Conservation (phyloP, 106 monocot genomes). For the Dioscorea dumetorum region DNA sequence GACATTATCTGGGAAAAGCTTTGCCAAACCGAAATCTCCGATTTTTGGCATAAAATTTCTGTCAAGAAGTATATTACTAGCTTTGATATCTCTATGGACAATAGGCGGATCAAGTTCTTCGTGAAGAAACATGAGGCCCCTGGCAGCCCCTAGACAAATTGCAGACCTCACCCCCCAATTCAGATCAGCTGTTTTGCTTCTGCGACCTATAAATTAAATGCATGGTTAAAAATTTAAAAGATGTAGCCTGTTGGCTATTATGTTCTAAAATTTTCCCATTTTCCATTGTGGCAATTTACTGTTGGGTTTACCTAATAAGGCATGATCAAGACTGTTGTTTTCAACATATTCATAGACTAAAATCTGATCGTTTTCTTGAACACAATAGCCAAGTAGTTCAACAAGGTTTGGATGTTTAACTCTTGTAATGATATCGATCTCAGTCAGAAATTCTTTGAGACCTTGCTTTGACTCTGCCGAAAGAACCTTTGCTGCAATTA, state of each 20-base stretch:
- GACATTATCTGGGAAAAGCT: slow-evolving; percentile 27
- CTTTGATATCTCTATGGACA: slow-evolving; percentile 31
- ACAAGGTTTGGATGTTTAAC: slow-evolving; percentile 24
- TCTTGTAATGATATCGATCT: slow-evolving; percentile 22
- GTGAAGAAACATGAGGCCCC: slow-evolving; percentile 27
- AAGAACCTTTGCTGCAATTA: slow-evolving; percentile 23
- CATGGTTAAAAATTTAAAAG: not conserved
- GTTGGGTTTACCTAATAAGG: slow-evolving; percentile 2
- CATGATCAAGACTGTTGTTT: slow-evolving; percentile 16
- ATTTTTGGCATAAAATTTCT: slow-evolving; percentile 22
- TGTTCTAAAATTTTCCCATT: not conserved
- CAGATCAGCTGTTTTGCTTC: slow-evolving; percentile 2
- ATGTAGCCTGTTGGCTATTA: not conserved
- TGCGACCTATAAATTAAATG: slow-evolving; percentile 2
- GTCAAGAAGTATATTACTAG: slow-evolving; percentile 35
- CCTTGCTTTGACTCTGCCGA: slow-evolving; percentile 27
- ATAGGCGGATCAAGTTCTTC: slow-evolving; percentile 20
- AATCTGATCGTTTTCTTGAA: slow-evolving; percentile 14
- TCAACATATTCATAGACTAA: slow-evolving; percentile 24
- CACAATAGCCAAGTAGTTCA: slow-evolving; percentile 20
- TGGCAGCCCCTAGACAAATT: slow-evolving; percentile 19
- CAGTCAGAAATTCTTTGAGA: slow-evolving; percentile 20
- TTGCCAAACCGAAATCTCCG: slow-evolving; percentile 36
- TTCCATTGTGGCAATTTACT: not conserved
- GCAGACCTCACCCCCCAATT: slow-evolving; percentile 16